phyloP scores from a whole-genome alignment of 768 basidiomycete genomes.

The Galerina sulciceps region DNA sequence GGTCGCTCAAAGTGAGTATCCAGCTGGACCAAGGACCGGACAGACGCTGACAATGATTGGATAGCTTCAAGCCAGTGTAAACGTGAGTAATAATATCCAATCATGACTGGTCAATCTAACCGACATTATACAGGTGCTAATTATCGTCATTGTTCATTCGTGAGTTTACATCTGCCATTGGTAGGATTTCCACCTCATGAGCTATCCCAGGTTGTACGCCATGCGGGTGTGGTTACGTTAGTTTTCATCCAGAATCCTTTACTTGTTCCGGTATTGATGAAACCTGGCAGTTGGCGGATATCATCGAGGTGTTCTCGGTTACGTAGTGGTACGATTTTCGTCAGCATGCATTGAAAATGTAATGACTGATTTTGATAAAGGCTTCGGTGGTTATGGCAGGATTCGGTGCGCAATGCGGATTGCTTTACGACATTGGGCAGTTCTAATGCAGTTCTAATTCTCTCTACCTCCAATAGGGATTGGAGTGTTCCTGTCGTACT shows the following conservation, averaged over 20 bases:
- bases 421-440: background rate
- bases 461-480: conserved; percentile 1
- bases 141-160: conserved; percentile 49
- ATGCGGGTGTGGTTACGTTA: conserved; percentile 51
- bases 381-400: conserved; percentile 39
- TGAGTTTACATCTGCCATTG: conserved; percentile 20
- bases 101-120: background rate
- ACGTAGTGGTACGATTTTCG: conserved; percentile 23
- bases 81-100: conserved; percentile 31
- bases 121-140: conserved; percentile 35
- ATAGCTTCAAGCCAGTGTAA: conserved; percentile 48
- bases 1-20: conserved; percentile 38
- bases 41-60: background rate
- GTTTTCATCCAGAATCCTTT: conserved; percentile 21
- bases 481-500: conserved; percentile 36
- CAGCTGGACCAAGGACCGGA: background rate
- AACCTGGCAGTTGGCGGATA: conserved; percentile 24
- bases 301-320: conserved; percentile 29
- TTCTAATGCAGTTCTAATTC: background rate
- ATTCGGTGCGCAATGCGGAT: conserved; percentile 33
- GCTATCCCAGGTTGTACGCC: conserved; percentile 41
- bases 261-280: background rate
- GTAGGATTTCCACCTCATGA: background rate
- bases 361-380: conserved; percentile 19
- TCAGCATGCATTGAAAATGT: background rate